Evolutionary conservation across 495 filamentous ascomycete genomes (phyloP), one percentile per base, ranked within the genome.

Genomic region (Penicillium malachiteum): DNA sequence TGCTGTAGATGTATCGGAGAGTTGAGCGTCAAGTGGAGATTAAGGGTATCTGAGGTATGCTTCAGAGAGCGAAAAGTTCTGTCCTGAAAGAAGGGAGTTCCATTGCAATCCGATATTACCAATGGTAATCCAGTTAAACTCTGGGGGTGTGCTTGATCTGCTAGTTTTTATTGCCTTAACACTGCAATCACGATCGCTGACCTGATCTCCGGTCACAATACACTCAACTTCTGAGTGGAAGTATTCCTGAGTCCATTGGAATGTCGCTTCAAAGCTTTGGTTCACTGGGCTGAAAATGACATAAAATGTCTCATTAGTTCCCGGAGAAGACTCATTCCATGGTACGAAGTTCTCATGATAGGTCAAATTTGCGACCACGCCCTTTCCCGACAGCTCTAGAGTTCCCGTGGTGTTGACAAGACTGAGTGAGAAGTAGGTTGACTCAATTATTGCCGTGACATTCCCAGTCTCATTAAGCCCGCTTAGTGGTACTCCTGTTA

Each of bases 31-130:
- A 31, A 47, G 44, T 26, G 44, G 44, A 1, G 44, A 47, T 31
- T 26, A 5, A 7, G 44, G 44, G 26, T 47, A 47, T 26, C 44
- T 26, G 17, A 47, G 1, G 26, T 47, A 47, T 2, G 44, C 44
- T 14, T 47, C 44, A 2, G 44, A 47, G 9, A 47, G 44, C 1
- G 44, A 47, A 10, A 47, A 47, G 17, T 47, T 47, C 44, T 47
- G 44, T 11, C 44, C 44, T 3, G 44, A 47, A 10, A 47, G 26
- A 6, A 47, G 8, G 3, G 16, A 10, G 10, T 47, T 47, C 44
- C 44, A 47, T 6, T 21, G 8, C 8, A n/a, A 12, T 4, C 18
- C 14, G 16, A 47, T 26, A 32, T 26, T 32, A 6, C 12, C n/a
- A n/a, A 47, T 18, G 10, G 7, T 47, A 18, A 47, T 32, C 17